Percentiles rank a stretch among this genome's conserved stretches.
phyloP scores from a whole-genome alignment of 352 stramenopile genomes.

The Plasmopara muralis region DNA sequence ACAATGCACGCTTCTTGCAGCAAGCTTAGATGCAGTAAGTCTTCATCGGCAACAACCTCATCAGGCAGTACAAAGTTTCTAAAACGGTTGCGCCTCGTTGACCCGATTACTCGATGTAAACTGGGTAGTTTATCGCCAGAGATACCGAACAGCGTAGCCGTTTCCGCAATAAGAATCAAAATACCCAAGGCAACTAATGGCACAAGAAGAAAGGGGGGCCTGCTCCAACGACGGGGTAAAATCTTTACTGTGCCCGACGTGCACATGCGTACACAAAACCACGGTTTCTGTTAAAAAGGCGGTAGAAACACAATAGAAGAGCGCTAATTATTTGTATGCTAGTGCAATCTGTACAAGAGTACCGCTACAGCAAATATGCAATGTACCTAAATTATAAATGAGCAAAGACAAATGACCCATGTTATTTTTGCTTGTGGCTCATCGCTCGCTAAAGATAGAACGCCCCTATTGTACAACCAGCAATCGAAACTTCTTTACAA shows the following conservation, averaged over 20 bases:
- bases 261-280: neutral
- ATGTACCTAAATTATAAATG: too few species aligned
- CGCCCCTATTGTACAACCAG: too few species aligned
- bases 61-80: slow-evolving; percentile 6
- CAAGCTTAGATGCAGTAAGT: slow-evolving; percentile 29
- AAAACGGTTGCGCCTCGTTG: slow-evolving; percentile 15
- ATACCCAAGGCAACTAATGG: slow-evolving; percentile 13
- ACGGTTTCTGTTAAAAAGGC: too few species aligned
- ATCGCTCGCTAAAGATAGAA: too few species aligned
- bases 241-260: neutral
- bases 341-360: too few species aligned
- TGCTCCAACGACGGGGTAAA: slow-evolving; percentile 4
- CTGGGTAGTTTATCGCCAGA: slow-evolving; percentile 7
- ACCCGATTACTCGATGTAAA: slow-evolving; percentile 8
- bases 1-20: slow-evolving; percentile 26
- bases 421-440: too few species aligned
- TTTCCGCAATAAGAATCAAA: slow-evolving; percentile 18
- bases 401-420: too few species aligned
- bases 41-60: slow-evolving; percentile 18
- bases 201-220: slow-evolving; percentile 14
- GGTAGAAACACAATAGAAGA: too few species aligned
- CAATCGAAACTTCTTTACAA: too few species aligned
- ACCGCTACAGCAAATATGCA: too few species aligned
- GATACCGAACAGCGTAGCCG: slow-evolving; percentile 12
- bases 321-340: too few species aligned